A percentile compares a stretch with the other conserved stretches of the same genome.
Conservation (phyloP, 192 early-diverging fungal species). For the Coemansia asiatica region DNA sequence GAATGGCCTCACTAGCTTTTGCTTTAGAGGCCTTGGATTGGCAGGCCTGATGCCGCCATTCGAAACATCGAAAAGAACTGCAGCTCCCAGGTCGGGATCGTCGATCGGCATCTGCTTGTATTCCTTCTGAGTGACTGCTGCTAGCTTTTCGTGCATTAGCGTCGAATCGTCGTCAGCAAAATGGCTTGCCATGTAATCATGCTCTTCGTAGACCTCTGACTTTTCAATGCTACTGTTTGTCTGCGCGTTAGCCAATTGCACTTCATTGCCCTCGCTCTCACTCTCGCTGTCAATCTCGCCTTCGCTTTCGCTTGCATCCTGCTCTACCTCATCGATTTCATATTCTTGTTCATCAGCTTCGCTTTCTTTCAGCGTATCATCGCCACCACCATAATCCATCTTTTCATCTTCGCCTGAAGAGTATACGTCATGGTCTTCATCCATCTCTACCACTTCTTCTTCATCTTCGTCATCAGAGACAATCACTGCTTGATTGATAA, state of each 20-base stretch:
- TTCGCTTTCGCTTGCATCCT: slow-evolving; percentile 8
- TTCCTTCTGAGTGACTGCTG: slow-evolving; percentile 42
- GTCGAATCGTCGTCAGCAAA: slow-evolving; percentile 30
- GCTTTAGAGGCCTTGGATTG: slow-evolving; percentile 31
- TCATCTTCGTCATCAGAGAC: slow-evolving; percentile 33
- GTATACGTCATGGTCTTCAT: not conserved
- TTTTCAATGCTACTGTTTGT: not conserved
- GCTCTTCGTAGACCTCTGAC: slow-evolving; percentile 20
- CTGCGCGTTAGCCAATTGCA: not conserved
- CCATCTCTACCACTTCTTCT: slow-evolving; percentile 22
- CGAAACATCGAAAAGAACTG: slow-evolving; percentile 26
- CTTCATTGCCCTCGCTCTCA: slow-evolving; percentile 16
- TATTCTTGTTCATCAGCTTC: slow-evolving; percentile 9
- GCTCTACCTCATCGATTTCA: slow-evolving; percentile 34
- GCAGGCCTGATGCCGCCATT: slow-evolving; percentile 21
- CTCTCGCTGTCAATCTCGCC: slow-evolving; percentile 10
- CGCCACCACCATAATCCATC: not conserved
- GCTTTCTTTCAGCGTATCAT: not conserved
- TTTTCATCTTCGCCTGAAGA: not conserved
- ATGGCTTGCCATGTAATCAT: slow-evolving; percentile 45
- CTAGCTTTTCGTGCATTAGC: slow-evolving; percentile 41
- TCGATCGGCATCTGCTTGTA: slow-evolving; percentile 33
- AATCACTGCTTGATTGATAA: not conserved
- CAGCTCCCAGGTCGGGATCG: slow-evolving; percentile 38
- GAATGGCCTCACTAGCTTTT: slow-evolving; percentile 35